phyloP scores from a whole-genome alignment of 768 basidiomycete genomes.

The Macrolepiota fuliginosa region DNA sequence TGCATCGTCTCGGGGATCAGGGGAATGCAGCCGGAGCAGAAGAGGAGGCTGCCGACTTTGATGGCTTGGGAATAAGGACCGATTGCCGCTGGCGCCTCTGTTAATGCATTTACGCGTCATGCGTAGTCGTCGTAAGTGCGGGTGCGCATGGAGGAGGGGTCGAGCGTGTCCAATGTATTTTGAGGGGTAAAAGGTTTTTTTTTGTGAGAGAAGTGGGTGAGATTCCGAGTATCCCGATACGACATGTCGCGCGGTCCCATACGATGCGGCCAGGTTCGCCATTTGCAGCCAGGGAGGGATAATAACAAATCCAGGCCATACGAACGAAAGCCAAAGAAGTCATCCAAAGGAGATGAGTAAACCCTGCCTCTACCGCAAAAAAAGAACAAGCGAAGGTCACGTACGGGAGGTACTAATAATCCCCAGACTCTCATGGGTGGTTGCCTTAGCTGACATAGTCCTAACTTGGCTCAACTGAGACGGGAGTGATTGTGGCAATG shows the following conservation, averaged over 20 bases:
- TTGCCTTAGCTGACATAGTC: conserved; percentile 30
- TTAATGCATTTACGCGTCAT: neutral
- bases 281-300: too few relatives aligned
- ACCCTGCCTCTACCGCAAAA: too few relatives aligned
- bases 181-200: too few relatives aligned
- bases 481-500: conserved; percentile 13
- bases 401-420: conserved; percentile 41
- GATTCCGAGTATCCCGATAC: too few relatives aligned
- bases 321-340: too few relatives aligned
- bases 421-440: conserved; percentile 37
- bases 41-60: conserved; percentile 80
- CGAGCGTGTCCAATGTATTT: neutral
- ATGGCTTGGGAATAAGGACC: conserved; percentile 90
- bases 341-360: neutral
- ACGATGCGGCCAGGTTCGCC: too few relatives aligned
- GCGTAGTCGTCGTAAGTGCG: neutral
- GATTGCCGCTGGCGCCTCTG: conserved; percentile 76
- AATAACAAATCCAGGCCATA: too few relatives aligned
- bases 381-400: conserved; percentile 15
- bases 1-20: conserved; percentile 70
- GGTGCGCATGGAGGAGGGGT: neutral
- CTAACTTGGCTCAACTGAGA: neutral
- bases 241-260: too few relatives aligned
- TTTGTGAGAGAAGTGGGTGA: too few relatives aligned
- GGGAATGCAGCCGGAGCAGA: conserved; percentile 87